phyloP scores from a whole-genome alignment of 176 grass and related monocot genomes.

The Avena sativa region DNA sequence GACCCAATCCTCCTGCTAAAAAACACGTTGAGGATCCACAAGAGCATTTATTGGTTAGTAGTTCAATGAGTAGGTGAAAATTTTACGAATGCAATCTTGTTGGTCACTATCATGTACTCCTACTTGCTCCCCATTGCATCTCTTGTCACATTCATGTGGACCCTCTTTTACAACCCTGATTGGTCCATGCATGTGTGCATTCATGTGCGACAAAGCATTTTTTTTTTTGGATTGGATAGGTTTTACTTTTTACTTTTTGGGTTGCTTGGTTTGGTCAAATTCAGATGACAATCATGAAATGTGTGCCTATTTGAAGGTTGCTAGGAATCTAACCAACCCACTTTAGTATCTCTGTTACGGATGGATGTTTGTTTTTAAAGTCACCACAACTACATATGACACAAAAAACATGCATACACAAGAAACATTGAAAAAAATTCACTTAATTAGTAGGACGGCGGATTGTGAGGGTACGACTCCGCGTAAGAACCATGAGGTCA shows the following conservation, averaged over 20 bases:
- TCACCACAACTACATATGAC: neutral
- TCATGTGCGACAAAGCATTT: neutral
- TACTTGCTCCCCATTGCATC: constrained; percentile 6
- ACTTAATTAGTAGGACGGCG: too few species aligned
- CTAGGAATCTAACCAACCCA: neutral
- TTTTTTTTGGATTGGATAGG: neutral
- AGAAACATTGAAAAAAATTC: neutral
- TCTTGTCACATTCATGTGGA: neutral
- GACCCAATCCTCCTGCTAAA: constrained; percentile 91
- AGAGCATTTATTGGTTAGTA: constrained; percentile 39
- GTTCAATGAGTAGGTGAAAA: constrained; percentile 24
- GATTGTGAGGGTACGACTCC: too few species aligned
- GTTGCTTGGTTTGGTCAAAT: neutral
- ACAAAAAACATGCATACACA: neutral
- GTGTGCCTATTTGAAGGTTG: neutral
- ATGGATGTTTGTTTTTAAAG: neutral
- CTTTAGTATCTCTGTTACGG: neutral
- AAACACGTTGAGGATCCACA: constrained; percentile 24
- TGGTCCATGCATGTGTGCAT: constrained; percentile 3
- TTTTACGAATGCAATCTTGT: constrained; percentile 1
- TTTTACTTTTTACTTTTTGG: neutral
- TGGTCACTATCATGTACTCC: constrained; percentile 5
- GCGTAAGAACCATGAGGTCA: too few species aligned
- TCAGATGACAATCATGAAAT: constrained; percentile 11
- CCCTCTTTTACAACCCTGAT: neutral